Evolutionary conservation across 371 early-diverging fungal genomes (phyloP), one percentile per base, ranked within the genome.

Genomic region (Gilbertella persicaria): DNA sequence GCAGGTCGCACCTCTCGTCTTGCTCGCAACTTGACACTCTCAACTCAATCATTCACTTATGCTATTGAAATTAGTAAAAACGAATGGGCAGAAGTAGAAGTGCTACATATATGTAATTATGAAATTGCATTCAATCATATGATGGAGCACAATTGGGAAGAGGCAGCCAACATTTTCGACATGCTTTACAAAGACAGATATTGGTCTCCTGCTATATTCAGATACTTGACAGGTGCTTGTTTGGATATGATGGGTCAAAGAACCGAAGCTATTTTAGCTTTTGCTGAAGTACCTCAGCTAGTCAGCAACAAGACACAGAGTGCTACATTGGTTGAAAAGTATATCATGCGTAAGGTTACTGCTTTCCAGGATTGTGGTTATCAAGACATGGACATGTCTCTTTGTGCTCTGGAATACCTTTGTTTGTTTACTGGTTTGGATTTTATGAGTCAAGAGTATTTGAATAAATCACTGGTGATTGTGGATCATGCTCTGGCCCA

Each of bases 191-290:
- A 75, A 33, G 82, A 80, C 12, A 69, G 67, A 35, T 85, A 83
- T 50, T 83, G 83, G 83, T 83, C 84, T 6, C 78, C 74, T 23
- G 82, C 79, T 0, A 74, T 85, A 29, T 81, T 83, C 69, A 62
- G 78, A 10, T 85, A 82, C 55, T 64, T 83, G 44, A 71, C 76
- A 21, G 86, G 83, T 2, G 79, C 78, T 0, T 78, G 82, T 45
- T 51, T 82, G 13, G 82, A 80, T 48, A 79, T 78, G 57, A 49
- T 61, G 43, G 81, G 81, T 4, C 40, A 71, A 6, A 68, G 72
- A 20, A 67, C 75, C 2, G 77, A 83, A 16, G 83, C 84, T 2
- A 67, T 81, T 9, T 44, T 64, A 6, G 74, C 79, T 5, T 83
- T 68, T 59, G 78, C 75, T 28, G 54, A 69, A 21, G 69, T 82